Evolutionary conservation across 1,284 basidiomycete genomes (phyloP).

Genomic region (Sporisorium sorghi): DNA sequence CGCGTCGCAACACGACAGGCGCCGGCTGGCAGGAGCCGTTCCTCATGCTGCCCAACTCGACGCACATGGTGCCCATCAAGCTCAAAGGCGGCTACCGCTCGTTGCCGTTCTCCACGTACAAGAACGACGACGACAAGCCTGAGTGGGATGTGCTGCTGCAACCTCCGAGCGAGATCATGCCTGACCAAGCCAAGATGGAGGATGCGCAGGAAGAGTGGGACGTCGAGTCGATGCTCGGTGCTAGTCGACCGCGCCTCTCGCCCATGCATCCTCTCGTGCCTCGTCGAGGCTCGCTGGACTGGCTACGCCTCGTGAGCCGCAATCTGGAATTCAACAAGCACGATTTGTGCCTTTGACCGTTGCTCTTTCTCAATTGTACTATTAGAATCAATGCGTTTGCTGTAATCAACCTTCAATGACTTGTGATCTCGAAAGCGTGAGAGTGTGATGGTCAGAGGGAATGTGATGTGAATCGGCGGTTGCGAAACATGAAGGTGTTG

Average conservation of each 20-base stretch:
- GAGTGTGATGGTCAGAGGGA: neutral
- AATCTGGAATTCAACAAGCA: conserved; percentile 35
- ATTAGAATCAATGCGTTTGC: conserved; percentile 2
- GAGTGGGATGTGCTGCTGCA: conserved; percentile 41
- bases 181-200: conserved; percentile 6
- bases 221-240: conserved; percentile 37
- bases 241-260: conserved; percentile 24
- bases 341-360: conserved; percentile 28
- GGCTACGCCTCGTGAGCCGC: conserved; percentile 35
- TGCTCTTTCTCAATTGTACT: conserved; percentile 5
- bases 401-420: conserved; percentile 1
- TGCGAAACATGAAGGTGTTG: neutral
- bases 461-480: no score
- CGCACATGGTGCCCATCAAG: conserved; percentile 30
- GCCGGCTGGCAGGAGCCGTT: conserved; percentile 48
- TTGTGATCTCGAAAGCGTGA: neutral
- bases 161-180: conserved; percentile 24
- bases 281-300: conserved; percentile 32
- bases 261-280: conserved; percentile 32
- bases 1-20: conserved; percentile 30
- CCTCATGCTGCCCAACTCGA: conserved; percentile 30
- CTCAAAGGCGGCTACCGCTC: conserved; percentile 35
- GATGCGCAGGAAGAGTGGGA: conserved; percentile 44
- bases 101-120: conserved; percentile 28
- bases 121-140: conserved; percentile 13